A percentile compares a stretch with the other conserved stretches of the same genome.
These are phyloP conservation scores for Candida broadrunensis DNA, from an alignment of 805 yeast species.

Conservation along the genomic window DNA sequence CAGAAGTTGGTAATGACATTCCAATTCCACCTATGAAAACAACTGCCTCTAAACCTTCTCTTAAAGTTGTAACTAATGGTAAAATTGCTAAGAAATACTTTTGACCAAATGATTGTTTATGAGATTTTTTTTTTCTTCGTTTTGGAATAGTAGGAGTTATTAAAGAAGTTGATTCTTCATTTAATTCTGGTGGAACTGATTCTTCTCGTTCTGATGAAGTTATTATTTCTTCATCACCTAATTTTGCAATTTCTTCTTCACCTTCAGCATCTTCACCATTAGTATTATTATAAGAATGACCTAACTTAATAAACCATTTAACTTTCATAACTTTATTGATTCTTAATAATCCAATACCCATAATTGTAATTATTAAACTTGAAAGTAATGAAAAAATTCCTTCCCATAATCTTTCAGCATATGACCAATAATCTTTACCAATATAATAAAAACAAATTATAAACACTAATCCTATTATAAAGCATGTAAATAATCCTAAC, in stretches of 20 bases:
- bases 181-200: background rate
- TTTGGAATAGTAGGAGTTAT: background rate
- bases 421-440: conserved; percentile 84
- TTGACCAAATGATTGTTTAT: conserved; percentile 33
- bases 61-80: conserved; percentile 80
- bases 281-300: conserved; percentile 33
- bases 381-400: conserved; percentile 79
- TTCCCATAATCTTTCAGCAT: conserved; percentile 88
- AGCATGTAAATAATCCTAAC: conserved; percentile 65
- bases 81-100: conserved; percentile 70
- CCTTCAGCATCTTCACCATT: conserved; percentile 7
- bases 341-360: conserved; percentile 83
- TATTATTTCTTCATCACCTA: conserved; percentile 9
- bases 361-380: conserved; percentile 71
- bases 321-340: conserved; percentile 73
- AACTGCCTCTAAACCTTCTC: conserved; percentile 91
- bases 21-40: conserved; percentile 86
- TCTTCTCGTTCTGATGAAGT: too few relatives aligned
- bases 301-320: conserved; percentile 62
- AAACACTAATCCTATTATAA: conserved; percentile 70
- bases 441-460: conserved; percentile 67
- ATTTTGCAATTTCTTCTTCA: conserved; percentile 13
- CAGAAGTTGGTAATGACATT: conserved; percentile 61
- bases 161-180: background rate
- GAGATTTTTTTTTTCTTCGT: background rate